phyloP scores from a whole-genome alignment of 306 rosid genomes.

The Sicyos baderoa region DNA sequence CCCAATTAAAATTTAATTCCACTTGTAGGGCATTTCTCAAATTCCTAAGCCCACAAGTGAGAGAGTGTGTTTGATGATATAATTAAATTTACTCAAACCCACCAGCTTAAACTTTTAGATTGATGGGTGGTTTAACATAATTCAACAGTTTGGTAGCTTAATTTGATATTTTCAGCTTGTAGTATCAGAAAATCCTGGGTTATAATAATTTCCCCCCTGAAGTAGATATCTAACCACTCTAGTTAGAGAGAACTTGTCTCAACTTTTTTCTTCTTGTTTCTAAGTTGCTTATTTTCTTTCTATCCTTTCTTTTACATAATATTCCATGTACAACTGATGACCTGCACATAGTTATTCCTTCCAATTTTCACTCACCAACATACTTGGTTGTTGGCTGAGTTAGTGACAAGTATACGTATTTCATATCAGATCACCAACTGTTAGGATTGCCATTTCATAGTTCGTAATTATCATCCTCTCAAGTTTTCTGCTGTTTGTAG shows the following conservation, averaged over 20 bases:
- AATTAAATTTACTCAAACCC: no score
- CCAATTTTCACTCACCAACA: neutral
- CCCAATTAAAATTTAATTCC: no score
- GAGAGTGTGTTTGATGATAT: no score
- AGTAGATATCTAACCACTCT: neutral
- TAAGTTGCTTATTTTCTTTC: neutral
- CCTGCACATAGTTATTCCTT: neutral
- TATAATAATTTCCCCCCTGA: no score
- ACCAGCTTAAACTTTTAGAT: no score
- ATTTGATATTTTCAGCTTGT: neutral
- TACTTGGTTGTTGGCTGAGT: slow-evolving; percentile 12
- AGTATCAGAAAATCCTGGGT: neutral
- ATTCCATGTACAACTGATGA: neutral
- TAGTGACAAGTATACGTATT: neutral
- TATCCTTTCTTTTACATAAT: neutral
- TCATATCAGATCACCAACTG: neutral
- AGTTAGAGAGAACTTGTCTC: neutral
- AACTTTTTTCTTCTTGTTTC: neutral
- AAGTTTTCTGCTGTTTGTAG: neutral
- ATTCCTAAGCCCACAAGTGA: no score
- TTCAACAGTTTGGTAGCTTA: neutral
- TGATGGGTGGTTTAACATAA: no score
- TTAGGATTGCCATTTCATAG: neutral
- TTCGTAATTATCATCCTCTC: neutral
- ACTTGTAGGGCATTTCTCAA: no score